Evolutionary conservation across 2,329 filamentous ascomycete genomes (phyloP), one percentile per base, ranked within the genome.

Genomic region (Trichoderma pleuroti): DNA sequence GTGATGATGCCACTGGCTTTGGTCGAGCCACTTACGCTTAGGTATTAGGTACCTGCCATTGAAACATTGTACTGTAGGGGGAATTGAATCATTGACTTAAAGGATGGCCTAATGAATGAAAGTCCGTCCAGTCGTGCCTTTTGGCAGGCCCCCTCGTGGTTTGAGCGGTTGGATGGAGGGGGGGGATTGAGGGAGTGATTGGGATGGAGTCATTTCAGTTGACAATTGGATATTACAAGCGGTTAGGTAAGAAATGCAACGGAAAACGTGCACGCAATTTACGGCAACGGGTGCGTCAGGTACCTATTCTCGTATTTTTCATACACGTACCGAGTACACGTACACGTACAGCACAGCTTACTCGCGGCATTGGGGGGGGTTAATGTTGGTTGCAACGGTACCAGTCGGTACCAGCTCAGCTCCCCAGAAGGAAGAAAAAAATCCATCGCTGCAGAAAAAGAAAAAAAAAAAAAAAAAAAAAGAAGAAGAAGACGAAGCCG

Each of bases 1-100:
- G 65, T 68, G 56, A 68, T 68, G 65, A 42, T 54, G 63, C 63
- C 63, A 66, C 62, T n/a, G 18, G 34, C 28, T 18, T 5, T 8
- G 5, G 42, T 64, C 42, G 61, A 32, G n/a, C n/a, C n/a, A n/a
- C n/a, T n/a, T n/a, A n/a, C n/a, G n/a, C n/a, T n/a, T n/a, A n/a
- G n/a, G n/a, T n/a, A n/a, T n/a, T n/a, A n/a, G n/a, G n/a, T n/a
- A n/a, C n/a, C n/a, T n/a, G n/a, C n/a, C n/a, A n/a, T 57, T 6
- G 5, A 36, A 16, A 6, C 36, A 42, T 42, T 42, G 0, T 42
- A 7, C 12, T 30, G 11, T 10, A 57, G 28, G 28, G 54, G 32
- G 28, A 59, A 59, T 59, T 30, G 30, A 10, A 59, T 34, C 28
- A 59, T 21, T 21, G 54, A 57, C n/a, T 11, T 2, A 28, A 12